A percentile compares a stretch with the other conserved stretches of the same genome.
Conservation (phyloP, 2,329 filamentous ascomycete species). For the Sporothrix luriei region DNA sequence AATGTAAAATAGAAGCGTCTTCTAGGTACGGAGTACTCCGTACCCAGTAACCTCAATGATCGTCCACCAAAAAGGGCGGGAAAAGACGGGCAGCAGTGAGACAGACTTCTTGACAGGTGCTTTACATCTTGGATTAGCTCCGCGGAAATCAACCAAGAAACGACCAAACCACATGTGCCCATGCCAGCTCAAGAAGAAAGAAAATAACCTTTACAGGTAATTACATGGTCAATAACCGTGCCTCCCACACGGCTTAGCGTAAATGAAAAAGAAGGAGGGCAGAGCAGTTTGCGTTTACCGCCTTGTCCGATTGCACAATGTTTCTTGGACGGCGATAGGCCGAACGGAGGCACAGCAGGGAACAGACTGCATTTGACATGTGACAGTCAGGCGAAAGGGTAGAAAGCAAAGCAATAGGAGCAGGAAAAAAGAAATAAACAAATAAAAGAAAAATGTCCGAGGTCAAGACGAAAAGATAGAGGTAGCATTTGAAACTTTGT, state of each 20-base stretch:
- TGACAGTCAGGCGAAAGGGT: conserved; percentile 6
- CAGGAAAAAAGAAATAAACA: not conserved
- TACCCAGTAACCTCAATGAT: not conserved
- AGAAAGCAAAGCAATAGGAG: not conserved
- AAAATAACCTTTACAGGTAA: not conserved
- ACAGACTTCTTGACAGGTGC: not conserved
- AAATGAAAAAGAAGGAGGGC: not conserved
- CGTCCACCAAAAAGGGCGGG: not conserved
- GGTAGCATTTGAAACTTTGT: not conserved
- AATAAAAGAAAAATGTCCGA: not conserved
- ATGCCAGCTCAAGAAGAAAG: not conserved
- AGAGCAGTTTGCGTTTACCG: too few relatives aligned
- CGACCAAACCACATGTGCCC: not conserved
- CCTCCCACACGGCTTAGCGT: not conserved
- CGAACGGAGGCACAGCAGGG: conserved; percentile 1
- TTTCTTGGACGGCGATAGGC: not conserved
- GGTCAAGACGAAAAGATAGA: not conserved
- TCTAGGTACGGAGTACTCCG: too few relatives aligned
- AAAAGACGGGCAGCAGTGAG: conserved; percentile 7
- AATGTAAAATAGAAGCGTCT: not conserved
- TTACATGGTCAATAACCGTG: conserved; percentile 1
- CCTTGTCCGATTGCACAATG: too few relatives aligned
- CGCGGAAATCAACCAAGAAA: not conserved
- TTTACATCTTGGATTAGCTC: conserved; percentile 8
- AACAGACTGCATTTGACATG: conserved; percentile 1